Base-by-base conservation (phyloP, 2,329 filamentous ascomycete genomes). In the Reticulascus tulasneorum region DNA sequence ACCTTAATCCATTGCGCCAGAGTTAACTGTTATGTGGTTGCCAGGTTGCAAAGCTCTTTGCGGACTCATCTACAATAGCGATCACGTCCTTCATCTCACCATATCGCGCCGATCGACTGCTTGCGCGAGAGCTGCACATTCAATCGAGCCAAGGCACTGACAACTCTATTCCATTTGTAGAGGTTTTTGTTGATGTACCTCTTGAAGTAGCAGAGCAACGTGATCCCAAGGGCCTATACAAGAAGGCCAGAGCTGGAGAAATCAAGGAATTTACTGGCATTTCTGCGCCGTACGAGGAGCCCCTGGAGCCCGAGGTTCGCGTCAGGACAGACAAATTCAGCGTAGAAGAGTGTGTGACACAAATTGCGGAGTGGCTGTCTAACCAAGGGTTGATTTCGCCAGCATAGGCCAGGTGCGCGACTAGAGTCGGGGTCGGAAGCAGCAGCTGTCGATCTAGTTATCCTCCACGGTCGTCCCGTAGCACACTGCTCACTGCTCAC, bases 231-330 rank as follows among this genome's bases (percentile, higher is more conserved):
- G 93, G 91, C 6, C 69, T 97, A 42, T 98, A 98, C 70, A 95
- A 95, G 76, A 95, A 95, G 78, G 93, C 93, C 10, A 74, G 91
- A 28, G 83, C 86, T 33, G 93, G 93, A 28, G 81, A 94, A 62
- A 97, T 97, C 65, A 93, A 94, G 66, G 88, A 97, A 51, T 98
- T 98, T 60, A 98, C 93, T 2, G 93, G 93, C 37, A 88, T 97
- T 54, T 90, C 84, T 48, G 89, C 91, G 20, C 93, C 93, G 2
- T 98, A 98, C 60, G 93, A 98, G 76, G 86, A 80, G 44, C 93
- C 93, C 6, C 70, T 82, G 59, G 79, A 80, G 40, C 78, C 93
- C 2, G 93, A 98, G 71, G 85, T 98, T 49, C 82, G 84, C 50
- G 86, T 98, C 58, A 76, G 79, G 66, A 94, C 86, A 29, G 79